Evolutionary conservation across 345 rosid genomes (phyloP), one percentile per base, ranked within the genome.

Genomic region (Eutrema heterophyllum): DNA sequence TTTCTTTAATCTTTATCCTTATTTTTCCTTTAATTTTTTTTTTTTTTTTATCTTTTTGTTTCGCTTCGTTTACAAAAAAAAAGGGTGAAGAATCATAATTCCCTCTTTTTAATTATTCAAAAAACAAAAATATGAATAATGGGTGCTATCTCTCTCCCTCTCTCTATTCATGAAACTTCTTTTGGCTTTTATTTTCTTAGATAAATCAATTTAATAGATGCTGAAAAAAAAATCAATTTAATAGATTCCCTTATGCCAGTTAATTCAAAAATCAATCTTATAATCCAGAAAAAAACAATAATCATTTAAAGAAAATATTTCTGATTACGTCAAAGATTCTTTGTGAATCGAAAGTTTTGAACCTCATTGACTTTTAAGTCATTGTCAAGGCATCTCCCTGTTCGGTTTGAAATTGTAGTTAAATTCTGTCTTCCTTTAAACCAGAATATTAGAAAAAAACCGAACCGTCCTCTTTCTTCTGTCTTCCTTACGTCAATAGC

Each of bases 41-140:
- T 13, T 13, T 56, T 33, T 27, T 30, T 21, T 14, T 27, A 9
- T 29, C 0, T 8, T 9, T 66, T 38, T n/a, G 12, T 67, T 75
- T 68, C 16, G 16, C 16, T 49, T 67, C 62, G 16, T 75, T 75
- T 69, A 61, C 35, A 67, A 75, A 59, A 13, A 41, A 16, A 65
- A 21, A 11, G 10, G 4, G 10, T 46, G 38, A 50, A 57, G 15
- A 58, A 67, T 74, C 53, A 38, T 67, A 49, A 40, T 29, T 57
- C 33, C 39, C 18, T 21, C 30, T 39, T 66, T 16, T 9, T 13
- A 54, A 33, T 53, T 73, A 15, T 21, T 60, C 2, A 9, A 63
- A 36, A 11, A 10, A 6, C 2, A 11, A 36, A 35, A 49, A n/a
- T n/a, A n/a, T n/a, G n/a, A n/a, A n/a, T n/a, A n/a, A n/a, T n/a